Evolutionary conservation across 2,329 filamentous ascomycete genomes (phyloP).

Genomic region (Monosporascus sp.): DNA sequence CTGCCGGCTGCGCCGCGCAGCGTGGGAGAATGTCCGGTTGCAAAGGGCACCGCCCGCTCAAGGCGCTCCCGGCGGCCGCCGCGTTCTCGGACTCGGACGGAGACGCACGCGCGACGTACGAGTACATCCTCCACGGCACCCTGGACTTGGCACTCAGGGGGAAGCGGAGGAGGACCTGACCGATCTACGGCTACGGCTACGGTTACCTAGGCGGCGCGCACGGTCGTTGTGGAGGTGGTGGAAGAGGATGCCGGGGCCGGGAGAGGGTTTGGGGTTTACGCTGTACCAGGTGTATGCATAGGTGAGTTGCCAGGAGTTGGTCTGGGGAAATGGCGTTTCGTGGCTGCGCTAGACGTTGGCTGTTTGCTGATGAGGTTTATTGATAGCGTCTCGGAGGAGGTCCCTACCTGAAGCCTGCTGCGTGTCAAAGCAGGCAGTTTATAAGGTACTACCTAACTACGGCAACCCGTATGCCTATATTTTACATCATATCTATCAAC

Average conservation of each 20-base stretch:
- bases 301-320: constrained; percentile 7
- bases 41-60: constrained; percentile 36
- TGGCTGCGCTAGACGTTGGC: neutral
- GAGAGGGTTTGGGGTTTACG: constrained; percentile 20
- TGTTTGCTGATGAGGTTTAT: neutral
- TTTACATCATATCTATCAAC: too few species aligned
- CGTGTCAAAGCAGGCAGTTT: too few species aligned
- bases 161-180: constrained; percentile 11
- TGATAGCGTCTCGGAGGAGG: too few species aligned
- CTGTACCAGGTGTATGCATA: constrained; percentile 30
- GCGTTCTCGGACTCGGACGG: neutral
- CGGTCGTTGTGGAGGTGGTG: constrained; percentile 20
- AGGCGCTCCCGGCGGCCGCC: constrained; percentile 35
- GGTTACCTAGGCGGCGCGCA: constrained; percentile 28
- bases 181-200: neutral
- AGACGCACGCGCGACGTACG: constrained; percentile 15
- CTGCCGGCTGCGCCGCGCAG: constrained; percentile 32
- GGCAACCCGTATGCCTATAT: too few species aligned
- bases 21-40: constrained; percentile 38
- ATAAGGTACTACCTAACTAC: too few species aligned
- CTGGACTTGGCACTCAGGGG: constrained; percentile 17
- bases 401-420: too few species aligned
- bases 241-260: constrained; percentile 10
- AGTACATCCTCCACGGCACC: constrained; percentile 30
- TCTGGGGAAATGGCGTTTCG: neutral